Evolutionary conservation across 768 basidiomycete genomes (phyloP), one percentile per base, ranked within the genome.

Genomic region (Boletus patriciae): DNA sequence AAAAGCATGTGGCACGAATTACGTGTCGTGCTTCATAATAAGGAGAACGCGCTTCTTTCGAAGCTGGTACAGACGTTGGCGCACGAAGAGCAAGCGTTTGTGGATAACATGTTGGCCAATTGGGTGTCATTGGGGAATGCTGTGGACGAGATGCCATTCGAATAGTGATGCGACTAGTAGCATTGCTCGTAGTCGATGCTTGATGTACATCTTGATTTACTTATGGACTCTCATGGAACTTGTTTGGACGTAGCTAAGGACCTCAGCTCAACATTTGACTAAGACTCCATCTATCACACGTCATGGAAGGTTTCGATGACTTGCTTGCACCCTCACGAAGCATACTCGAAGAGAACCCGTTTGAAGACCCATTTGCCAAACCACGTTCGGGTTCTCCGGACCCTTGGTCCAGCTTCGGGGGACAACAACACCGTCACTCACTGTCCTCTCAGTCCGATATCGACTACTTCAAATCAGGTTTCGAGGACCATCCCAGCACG

Each of bases 1-100:
- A 50, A 33, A 62, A 94, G 94, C 62, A 83, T 97, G 82, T 98
- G 94, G 94, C 91, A 96, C 65, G 94, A 98, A 71, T 78, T 96
- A n/a, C 85, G 92, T 23, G 90, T 94, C 18, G 87, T 98, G 37
- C 76, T 96, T 44, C 94, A 97, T 71, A 94, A 95, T 61, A 80
- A 89, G 52, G 94, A 97, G 74, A 92, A 93, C 62, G 80, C 89
- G 0, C 79, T 95, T 36, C 73, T 95, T 27, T 88, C 89, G 0
- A 78, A 87, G 58, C 77, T 88, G 3, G 84, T 88, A 57, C 85
- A 91, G 69, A 74, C 75, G 1, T 90, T 94, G 69, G 85, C 86
- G 3, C 79, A 78, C 50, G 89, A 91, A 53, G 92, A 95, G 66
- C 81, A 81, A 46, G 81, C 80, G 47, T 92, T 85, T 65, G 73